A percentile compares a stretch with the other conserved stretches of the same genome.
Conservation (phyloP, 164 flowering plant genomes). For the Vitis labrusca region DNA sequence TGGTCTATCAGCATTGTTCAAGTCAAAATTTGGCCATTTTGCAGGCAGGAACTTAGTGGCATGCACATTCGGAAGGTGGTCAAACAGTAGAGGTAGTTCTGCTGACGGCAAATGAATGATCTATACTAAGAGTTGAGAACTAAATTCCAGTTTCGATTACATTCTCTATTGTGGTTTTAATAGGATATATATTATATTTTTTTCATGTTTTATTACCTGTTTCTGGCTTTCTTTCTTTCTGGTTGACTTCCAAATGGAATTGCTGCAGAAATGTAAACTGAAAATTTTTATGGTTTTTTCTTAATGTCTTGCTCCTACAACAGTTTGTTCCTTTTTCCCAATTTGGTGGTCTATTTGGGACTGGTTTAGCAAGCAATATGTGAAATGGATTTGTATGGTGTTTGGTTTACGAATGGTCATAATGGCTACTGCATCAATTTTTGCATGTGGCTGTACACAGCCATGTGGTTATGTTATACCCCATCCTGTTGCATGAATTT, state of each 20-base stretch:
- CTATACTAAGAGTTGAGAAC: slow-evolving; percentile 3
- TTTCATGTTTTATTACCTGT: not conserved
- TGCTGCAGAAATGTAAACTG: not conserved
- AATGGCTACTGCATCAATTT: not conserved
- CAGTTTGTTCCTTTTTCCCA: not conserved
- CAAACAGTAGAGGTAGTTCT: slow-evolving; percentile 27
- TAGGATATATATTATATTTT: not conserved
- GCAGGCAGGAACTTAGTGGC: slow-evolving; percentile 50
- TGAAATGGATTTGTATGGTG: not conserved
- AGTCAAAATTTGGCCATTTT: slow-evolving; percentile 38
- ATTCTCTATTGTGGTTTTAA: no score
- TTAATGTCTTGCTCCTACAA: not conserved
- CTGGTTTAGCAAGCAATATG: no score
- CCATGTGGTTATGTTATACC: not conserved
- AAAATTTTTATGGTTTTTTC: not conserved
- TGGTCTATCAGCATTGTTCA: slow-evolving; percentile 26
- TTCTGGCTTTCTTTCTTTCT: no score
- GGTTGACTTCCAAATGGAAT: not conserved
- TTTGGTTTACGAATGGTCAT: not conserved
- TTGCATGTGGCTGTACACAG: not conserved
- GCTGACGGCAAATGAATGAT: slow-evolving; percentile 18
- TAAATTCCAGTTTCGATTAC: not conserved
- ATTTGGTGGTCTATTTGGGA: no score
- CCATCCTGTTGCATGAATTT: not conserved
- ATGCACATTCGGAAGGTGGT: slow-evolving; percentile 51